Evolutionary conservation across 148 eudicot species (phyloP), one percentile per base, ranked within the genome.

Genomic region (Drosera capensis): DNA sequence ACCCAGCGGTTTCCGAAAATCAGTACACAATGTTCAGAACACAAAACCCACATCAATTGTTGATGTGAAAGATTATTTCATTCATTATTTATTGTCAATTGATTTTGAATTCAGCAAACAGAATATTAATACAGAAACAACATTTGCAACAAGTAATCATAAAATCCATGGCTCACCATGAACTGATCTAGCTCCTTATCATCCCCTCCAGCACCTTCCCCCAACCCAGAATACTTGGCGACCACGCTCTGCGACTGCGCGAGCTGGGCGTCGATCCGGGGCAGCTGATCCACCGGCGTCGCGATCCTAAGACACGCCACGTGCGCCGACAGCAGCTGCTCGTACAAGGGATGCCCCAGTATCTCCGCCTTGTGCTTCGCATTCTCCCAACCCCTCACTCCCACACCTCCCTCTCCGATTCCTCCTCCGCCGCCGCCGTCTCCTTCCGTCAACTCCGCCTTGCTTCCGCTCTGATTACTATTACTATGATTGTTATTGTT

Each of bases 101-200:
- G n/a, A n/a, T n/a, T n/a, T n/a, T n/a, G n/a, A n/a, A n/a, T n/a
- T n/a, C n/a, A n/a, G n/a, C n/a, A n/a, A n/a, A n/a, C n/a, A n/a
- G n/a, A n/a, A n/a, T n/a, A n/a, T n/a, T n/a, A n/a, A n/a, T n/a
- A n/a, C n/a, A n/a, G n/a, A n/a, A n/a, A n/a, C n/a, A n/a, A n/a
- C n/a, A n/a, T n/a, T n/a, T n/a, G n/a, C n/a, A n/a, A n/a, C n/a
- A n/a, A n/a, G n/a, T n/a, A n/a, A n/a, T n/a, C n/a, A n/a, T n/a
- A n/a, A n/a, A n/a, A n/a, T n/a, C n/a, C n/a, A n/a, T n/a, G n/a
- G n/a, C 54, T 37, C 34, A 87, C 96, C 96, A 87, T 79, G 70
- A 87, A 87, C 37, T 87, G 85, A 65, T 82, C 90, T 58, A 87
- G 94, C 61, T 87, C 94, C 59, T 87, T 82, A 22, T 79, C 78